These are phyloP conservation scores for Aspergillus biplanus DNA, from an alignment of 495 filamentous ascomycete genomes.

Conservation along the genomic window DNA sequence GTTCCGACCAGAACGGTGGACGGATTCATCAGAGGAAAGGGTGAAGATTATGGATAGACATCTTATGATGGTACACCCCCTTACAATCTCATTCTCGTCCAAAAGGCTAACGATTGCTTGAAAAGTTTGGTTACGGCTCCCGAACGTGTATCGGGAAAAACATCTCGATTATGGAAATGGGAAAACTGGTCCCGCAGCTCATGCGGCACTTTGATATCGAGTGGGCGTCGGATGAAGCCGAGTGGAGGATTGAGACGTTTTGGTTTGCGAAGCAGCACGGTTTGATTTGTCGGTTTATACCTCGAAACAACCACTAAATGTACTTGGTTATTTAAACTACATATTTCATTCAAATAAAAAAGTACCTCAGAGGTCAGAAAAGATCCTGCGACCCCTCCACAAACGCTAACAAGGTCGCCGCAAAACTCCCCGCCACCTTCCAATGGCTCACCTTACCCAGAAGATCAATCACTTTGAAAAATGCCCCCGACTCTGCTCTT, in stretches of 20 bases:
- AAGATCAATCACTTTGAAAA: conserved; percentile 1
- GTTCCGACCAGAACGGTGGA: conserved; percentile 29
- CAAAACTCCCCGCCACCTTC: not conserved
- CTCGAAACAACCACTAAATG: not conserved
- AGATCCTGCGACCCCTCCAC: not conserved
- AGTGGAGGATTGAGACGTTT: not conserved
- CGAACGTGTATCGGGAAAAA: conserved; percentile 39
- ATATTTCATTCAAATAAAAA: not conserved
- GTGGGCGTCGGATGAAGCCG: not conserved
- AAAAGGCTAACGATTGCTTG: not conserved
- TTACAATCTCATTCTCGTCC: not conserved
- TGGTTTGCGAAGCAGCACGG: not conserved
- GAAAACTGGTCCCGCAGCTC: conserved; percentile 38
- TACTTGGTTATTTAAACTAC: not conserved
- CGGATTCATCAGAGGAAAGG: not conserved
- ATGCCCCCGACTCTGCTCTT: not conserved
- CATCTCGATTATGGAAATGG: conserved; percentile 36
- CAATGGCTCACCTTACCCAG: not conserved
- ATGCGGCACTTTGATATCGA: conserved; percentile 28
- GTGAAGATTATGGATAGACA: conserved; percentile 19
- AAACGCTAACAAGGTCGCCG: not conserved
- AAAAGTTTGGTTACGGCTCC: conserved; percentile 35
- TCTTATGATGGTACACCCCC: conserved; percentile 3
- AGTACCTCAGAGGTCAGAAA: not conserved
- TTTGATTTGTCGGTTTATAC: not conserved